These are phyloP conservation scores for Suhomyces vadensis DNA, from an alignment of 805 yeast genomes.

Conservation along the genomic window DNA sequence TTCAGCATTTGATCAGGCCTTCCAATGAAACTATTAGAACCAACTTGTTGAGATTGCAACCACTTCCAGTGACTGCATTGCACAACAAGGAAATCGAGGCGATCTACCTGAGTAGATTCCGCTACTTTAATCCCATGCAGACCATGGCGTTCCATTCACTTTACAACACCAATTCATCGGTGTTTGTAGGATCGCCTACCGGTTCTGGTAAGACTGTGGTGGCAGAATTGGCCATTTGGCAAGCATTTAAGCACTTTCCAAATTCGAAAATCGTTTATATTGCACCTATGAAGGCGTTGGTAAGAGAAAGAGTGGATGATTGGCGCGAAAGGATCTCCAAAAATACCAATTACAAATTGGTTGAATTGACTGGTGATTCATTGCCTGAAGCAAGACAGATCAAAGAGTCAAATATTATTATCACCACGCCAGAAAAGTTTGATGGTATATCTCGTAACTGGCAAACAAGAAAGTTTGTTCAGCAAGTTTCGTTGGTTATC, in stretches of 20 bases:
- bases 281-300: slow-evolving; percentile 89
- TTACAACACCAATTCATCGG: slow-evolving; percentile 75
- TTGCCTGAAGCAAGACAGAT: slow-evolving; percentile 70
- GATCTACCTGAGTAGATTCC: slow-evolving; percentile 67
- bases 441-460: slow-evolving; percentile 87
- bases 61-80: slow-evolving; percentile 80
- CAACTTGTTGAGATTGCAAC: slow-evolving; percentile 74
- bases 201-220: slow-evolving; percentile 97
- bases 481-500: slow-evolving; percentile 69
- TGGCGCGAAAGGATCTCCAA: slow-evolving; percentile 61
- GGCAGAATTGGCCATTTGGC: slow-evolving; percentile 97
- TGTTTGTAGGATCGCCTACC: slow-evolving; percentile 95
- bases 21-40: slow-evolving; percentile 85
- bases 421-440: slow-evolving; percentile 84
- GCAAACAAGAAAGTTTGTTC: slow-evolving; percentile 77
- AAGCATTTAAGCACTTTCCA: slow-evolving; percentile 83
- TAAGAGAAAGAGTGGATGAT: slow-evolving; percentile 79
- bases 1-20: slow-evolving; percentile 88
- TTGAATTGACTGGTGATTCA: slow-evolving; percentile 83
- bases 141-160: slow-evolving; percentile 93
- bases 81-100: slow-evolving; percentile 65
- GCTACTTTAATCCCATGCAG: slow-evolving; percentile 97
- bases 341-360: slow-evolving; percentile 51
- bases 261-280: slow-evolving; percentile 78
- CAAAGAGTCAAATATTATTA: slow-evolving; percentile 67